Evolutionary conservation across 1,139 yeast genomes (phyloP).

Genomic region (Suhomyces coccinellae): DNA sequence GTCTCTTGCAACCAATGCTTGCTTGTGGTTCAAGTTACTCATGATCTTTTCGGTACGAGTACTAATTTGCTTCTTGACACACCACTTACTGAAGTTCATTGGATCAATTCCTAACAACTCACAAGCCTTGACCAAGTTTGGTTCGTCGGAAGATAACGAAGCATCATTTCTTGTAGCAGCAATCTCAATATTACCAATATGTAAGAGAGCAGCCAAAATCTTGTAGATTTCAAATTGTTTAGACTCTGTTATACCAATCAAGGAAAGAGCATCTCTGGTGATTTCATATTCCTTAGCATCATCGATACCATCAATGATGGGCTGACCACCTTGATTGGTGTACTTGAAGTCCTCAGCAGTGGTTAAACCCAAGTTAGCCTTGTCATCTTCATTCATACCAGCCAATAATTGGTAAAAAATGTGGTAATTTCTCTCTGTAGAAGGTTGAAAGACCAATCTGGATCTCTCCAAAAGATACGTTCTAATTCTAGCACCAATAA

Average conservation of each 20-base stretch:
- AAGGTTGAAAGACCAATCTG: slow-evolving; percentile 90
- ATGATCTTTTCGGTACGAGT: slow-evolving; percentile 93
- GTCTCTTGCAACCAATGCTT: slow-evolving; percentile 90
- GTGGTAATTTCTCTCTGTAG: slow-evolving; percentile 87
- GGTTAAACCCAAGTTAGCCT: slow-evolving; percentile 58
- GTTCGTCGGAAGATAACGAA: slow-evolving; percentile 79
- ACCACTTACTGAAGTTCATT: slow-evolving; percentile 79
- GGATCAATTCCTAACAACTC: slow-evolving; percentile 83
- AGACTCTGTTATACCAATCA: slow-evolving; percentile 69
- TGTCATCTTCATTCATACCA: slow-evolving; percentile 68
- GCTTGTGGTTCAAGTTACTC: slow-evolving; percentile 78
- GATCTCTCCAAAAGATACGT: slow-evolving; percentile 93
- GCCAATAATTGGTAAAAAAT: slow-evolving; percentile 88
- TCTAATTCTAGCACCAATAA: slow-evolving; percentile 92
- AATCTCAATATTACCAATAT: slow-evolving; percentile 89
- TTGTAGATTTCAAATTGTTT: slow-evolving; percentile 72
- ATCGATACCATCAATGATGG: slow-evolving; percentile 73
- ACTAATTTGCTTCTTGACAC: slow-evolving; percentile 85
- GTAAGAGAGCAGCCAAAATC: slow-evolving; percentile 84
- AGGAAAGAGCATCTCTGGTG: slow-evolving; percentile 71
- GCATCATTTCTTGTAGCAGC: slow-evolving; percentile 87
- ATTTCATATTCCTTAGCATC: slow-evolving; percentile 74
- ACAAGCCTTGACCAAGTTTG: slow-evolving; percentile 79
- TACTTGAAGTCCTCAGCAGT: slow-evolving; percentile 72
- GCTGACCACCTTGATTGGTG: slow-evolving; percentile 87